Evolutionary conservation across 768 basidiomycete species (phyloP), one percentile per base, ranked within the genome.

Genomic region (Auricularia auricula-judae): DNA sequence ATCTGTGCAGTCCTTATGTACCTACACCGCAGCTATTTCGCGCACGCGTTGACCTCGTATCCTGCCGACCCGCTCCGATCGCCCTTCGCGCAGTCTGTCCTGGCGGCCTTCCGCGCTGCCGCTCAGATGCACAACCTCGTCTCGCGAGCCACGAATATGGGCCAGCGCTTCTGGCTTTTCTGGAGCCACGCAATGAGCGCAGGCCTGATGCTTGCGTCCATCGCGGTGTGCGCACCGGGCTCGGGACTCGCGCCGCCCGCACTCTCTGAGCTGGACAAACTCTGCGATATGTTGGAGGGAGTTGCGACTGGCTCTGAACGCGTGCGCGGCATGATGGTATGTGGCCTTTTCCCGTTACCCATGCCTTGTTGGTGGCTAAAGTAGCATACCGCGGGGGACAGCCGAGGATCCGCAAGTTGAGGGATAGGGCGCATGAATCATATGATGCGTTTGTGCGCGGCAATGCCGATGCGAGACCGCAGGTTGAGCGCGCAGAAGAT

Each of bases 11-110:
- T 85, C 18, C 76, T 89, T 35, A 74, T 89, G 10, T 88, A 88
- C 70, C 81, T 89, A 61, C 87, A 89, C 71, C 85, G 88, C 14
- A 85, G 86, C 68, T 89, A 87, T 77, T 88, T 90, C 68, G 85
- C 87, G 3, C 85, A 87, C 70, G 88, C 87, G 3, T 79, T 90
- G 42, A 78, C 80, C 29, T 86, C 81, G 61, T 81, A 82, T 65
- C 83, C 89, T 3, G 73, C 74, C 4, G 84, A 89, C 72, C 89
- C 89, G 21, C 82, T 90, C 73, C 82, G 81, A 71, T 86, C 84
- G 67, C 82, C 78, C 63, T 88, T 84, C 68, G 85, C 84, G 4
- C 82, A 84, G 3, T 86, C 86, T 3, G 86, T 87, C 73, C 75
- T 87, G 51, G 85, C 86, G 8, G 86, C 85, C 8, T 87, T 86